phyloP scores from a whole-genome alignment of 164 flowering plant genomes.

The Chloranthus sessilifolius region DNA sequence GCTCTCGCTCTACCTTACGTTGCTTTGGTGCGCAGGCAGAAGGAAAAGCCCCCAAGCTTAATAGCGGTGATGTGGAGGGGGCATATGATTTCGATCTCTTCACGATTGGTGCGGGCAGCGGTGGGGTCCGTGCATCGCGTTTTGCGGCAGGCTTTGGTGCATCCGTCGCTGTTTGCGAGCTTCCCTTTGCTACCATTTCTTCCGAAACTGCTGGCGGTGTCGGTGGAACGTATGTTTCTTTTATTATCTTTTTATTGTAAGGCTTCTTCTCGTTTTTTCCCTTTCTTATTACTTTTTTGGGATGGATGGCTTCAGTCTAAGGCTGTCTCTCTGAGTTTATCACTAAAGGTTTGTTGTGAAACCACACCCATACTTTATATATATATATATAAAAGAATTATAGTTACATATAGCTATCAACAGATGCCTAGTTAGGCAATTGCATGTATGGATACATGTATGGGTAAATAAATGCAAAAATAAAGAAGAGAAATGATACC shows the following conservation, averaged over 20 bases:
- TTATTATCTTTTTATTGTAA: not conserved
- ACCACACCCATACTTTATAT: too few relatives aligned
- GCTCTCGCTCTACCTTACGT: constrained; percentile 16
- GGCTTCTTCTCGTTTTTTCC: not conserved
- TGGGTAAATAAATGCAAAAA: too few relatives aligned
- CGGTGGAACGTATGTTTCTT: constrained; percentile 82
- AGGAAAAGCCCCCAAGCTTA: too few relatives aligned
- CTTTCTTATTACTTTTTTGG: not conserved
- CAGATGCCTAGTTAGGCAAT: too few relatives aligned
- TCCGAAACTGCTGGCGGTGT: constrained; percentile 87
- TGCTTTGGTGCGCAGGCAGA: constrained; percentile 33
- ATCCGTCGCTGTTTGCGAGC: constrained; percentile 84
- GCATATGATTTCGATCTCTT: constrained; percentile 70
- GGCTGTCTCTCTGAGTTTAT: too few relatives aligned
- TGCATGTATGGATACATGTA: too few relatives aligned
- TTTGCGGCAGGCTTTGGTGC: constrained; percentile 66
- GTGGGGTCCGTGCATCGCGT: constrained; percentile 77
- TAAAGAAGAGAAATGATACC: too few relatives aligned
- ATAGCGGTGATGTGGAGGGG: constrained; percentile 36
- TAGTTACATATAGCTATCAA: too few relatives aligned
- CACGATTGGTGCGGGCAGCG: constrained; percentile 82
- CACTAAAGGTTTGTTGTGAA: too few relatives aligned
- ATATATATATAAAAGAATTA: too few relatives aligned
- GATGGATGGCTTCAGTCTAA: not conserved
- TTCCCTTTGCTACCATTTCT: constrained; percentile 80